These are phyloP conservation scores for Colletotrichum higginsianum DNA, from an alignment of 2,329 filamentous ascomycete genomes.

Conservation along the genomic window DNA sequence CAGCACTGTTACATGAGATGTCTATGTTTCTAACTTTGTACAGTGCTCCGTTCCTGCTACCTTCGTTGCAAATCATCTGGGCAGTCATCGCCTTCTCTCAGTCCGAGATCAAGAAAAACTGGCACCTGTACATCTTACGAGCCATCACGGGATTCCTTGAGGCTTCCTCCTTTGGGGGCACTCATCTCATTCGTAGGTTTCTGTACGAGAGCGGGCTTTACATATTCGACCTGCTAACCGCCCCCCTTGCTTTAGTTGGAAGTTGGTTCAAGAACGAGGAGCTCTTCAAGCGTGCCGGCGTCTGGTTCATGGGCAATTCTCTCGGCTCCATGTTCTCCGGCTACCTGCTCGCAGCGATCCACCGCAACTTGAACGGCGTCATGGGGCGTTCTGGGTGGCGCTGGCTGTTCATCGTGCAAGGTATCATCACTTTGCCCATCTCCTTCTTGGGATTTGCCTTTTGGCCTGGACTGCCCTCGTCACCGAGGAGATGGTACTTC, in stretches of 20 bases:
- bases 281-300: conserved; percentile 66
- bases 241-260: conserved; percentile 53
- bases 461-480: conserved; percentile 52
- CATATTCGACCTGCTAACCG: conserved; percentile 45
- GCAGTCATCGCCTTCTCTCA: conserved; percentile 48
- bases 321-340: conserved; percentile 70
- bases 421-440: conserved; percentile 47
- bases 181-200: conserved; percentile 48
- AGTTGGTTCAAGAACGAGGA: conserved; percentile 58
- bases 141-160: conserved; percentile 44
- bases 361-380: conserved; percentile 66
- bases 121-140: conserved; percentile 48
- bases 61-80: conserved; percentile 46
- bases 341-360: conserved; percentile 69
- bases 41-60: conserved; percentile 47
- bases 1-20: accelerated
- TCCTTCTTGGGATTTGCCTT: conserved; percentile 48
- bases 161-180: conserved; percentile 48
- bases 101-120: conserved; percentile 45
- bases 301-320: conserved; percentile 65
- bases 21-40: neutral
- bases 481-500: conserved; percentile 49
- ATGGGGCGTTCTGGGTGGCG: conserved; percentile 57
- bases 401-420: conserved; percentile 60
- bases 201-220: conserved; percentile 47